Percentiles rank a stretch among this genome's conserved stretches.
Evolutionary conservation across 2,329 filamentous ascomycete genomes (phyloP).

Genomic region (Penicillium sp.): DNA sequence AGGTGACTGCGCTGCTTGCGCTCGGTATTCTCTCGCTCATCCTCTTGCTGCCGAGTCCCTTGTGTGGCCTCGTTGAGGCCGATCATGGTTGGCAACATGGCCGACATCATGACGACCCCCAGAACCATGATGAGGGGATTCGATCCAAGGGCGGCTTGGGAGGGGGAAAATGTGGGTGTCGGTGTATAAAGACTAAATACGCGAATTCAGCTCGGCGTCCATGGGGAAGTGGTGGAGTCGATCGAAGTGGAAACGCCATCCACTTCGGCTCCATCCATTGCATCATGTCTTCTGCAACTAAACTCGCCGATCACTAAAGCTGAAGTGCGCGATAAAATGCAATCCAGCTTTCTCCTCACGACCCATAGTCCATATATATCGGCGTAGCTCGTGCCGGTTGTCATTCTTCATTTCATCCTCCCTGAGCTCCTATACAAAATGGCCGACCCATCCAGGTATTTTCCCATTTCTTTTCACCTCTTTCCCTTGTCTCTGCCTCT

Average conservation of each 20-base stretch:
- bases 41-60: conserved; percentile 18
- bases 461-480: conserved; percentile 3
- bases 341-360: conserved; percentile 7
- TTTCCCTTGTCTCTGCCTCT: not conserved
- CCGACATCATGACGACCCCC: conserved; percentile 21
- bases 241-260: conserved; percentile 6
- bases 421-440: no score
- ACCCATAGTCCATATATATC: no score
- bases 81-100: conserved; percentile 26
- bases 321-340: conserved; percentile 1
- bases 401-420: no score
- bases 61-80: conserved; percentile 24
- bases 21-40: conserved; percentile 12
- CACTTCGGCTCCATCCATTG: conserved; percentile 8
- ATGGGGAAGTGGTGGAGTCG: conserved; percentile 8
- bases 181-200: conserved; percentile 12
- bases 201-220: no score
- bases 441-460: conserved; percentile 1
- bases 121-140: conserved; percentile 23
- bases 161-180: not conserved
- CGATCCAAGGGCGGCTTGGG: no score
- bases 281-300: conserved; percentile 16
- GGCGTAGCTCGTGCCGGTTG: no score
- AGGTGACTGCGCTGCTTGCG: conserved; percentile 22
- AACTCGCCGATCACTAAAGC: no score